Percentiles rank a stretch among this genome's conserved stretches.
Evolutionary conservation across 2,329 filamentous ascomycete species (phyloP).

Genomic region (Ophiostoma pallidulum): DNA sequence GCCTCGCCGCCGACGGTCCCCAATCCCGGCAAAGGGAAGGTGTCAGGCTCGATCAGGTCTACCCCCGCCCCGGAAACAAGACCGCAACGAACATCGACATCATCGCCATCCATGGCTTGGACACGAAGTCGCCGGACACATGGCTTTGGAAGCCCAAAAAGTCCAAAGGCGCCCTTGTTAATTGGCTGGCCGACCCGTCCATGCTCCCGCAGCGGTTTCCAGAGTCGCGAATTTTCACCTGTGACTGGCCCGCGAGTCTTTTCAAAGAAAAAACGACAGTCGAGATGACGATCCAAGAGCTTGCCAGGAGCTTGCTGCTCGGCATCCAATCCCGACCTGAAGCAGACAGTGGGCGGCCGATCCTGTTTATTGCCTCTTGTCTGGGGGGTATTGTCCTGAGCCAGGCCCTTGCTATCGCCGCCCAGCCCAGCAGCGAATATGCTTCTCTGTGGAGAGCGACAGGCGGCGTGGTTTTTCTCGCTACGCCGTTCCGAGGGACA

Average conservation of each 20-base stretch:
- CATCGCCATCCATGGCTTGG: conserved; percentile 20
- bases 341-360: conserved; percentile 14
- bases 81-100: conserved; percentile 16
- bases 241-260: conserved; percentile 22
- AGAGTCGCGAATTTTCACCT: conserved; percentile 21
- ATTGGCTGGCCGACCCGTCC: conserved; percentile 19
- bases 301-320: conserved; percentile 19
- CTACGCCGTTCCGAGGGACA: conserved; percentile 23
- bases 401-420: conserved; percentile 20
- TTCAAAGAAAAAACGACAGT: conserved; percentile 14
- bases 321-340: conserved; percentile 17
- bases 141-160: conserved; percentile 16
- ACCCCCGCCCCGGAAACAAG: background rate
- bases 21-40: too few species aligned
- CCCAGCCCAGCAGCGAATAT: conserved; percentile 12
- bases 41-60: background rate
- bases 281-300: conserved; percentile 16
- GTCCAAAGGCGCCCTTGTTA: conserved; percentile 9
- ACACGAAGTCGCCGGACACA: conserved; percentile 23
- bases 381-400: conserved; percentile 25
- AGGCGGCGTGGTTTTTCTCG: conserved; percentile 21
- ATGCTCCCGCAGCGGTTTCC: conserved; percentile 20
- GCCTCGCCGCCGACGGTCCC: too few species aligned
- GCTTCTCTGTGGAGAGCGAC: conserved; percentile 16
- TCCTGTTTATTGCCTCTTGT: conserved; percentile 27